phyloP scores from a whole-genome alignment of 768 basidiomycete species.

The Tulasnella sp. region DNA sequence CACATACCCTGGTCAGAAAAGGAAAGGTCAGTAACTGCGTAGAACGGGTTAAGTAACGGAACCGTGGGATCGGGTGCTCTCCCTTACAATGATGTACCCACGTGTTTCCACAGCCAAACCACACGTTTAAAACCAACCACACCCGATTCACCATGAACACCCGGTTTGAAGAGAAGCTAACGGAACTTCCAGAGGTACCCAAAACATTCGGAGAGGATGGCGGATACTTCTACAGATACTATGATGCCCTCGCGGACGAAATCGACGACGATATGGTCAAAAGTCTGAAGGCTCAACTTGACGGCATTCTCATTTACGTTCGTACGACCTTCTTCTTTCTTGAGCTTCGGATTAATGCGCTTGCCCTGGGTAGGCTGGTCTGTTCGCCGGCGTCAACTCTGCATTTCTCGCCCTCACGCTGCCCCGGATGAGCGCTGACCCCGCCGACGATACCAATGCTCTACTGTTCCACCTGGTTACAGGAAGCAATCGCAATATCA shows the following conservation, averaged over 20 bases:
- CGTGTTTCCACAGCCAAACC: no score
- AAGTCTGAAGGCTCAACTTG: neutral
- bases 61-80: no score
- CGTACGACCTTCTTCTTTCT: neutral
- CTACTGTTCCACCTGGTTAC: neutral
- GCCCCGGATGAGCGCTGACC: neutral
- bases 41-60: no score
- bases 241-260: neutral
- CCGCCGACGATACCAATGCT: neutral
- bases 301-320: neutral
- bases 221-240: neutral
- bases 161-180: neutral
- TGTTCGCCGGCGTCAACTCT: neutral
- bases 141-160: neutral
- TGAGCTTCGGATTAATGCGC: neutral
- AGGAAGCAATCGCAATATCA: neutral
- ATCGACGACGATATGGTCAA: neutral
- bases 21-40: no score
- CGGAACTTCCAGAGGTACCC: neutral
- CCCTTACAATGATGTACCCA: no score
- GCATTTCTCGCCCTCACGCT: neutral
- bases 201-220: neutral
- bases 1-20: no score
- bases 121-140: no score
- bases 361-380: neutral